Evolutionary conservation across 1,284 basidiomycete species (phyloP).

Genomic region (Ceratobasidium sp.): DNA sequence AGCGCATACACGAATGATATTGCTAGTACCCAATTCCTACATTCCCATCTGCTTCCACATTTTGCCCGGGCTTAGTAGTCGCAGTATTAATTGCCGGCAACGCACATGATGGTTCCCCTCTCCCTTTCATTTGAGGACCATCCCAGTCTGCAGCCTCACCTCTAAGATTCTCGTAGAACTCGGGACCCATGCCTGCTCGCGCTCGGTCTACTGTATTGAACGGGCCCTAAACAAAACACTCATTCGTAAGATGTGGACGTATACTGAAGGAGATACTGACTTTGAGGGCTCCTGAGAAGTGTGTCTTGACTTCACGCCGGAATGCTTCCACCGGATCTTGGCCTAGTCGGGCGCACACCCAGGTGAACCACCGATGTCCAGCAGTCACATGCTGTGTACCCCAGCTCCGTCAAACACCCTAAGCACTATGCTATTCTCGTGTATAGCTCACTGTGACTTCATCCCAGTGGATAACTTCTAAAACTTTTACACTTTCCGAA

Average conservation of each 20-base stretch:
- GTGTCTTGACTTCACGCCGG: conserved; percentile 74
- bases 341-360: conserved; percentile 73
- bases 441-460: conserved; percentile 72
- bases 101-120: not conserved
- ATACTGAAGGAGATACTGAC: not conserved
- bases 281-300: conserved; percentile 83
- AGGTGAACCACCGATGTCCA: conserved; percentile 87
- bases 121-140: conserved; percentile 9
- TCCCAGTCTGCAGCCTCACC: conserved; percentile 61
- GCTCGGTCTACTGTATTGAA: conserved; percentile 83
- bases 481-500: conserved; percentile 71
- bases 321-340: conserved; percentile 79
- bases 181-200: conserved; percentile 75
- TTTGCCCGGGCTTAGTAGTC: conserved; percentile 22
- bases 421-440: not conserved
- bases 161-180: conserved; percentile 76
- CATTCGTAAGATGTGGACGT: not conserved
- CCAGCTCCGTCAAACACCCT: not conserved
- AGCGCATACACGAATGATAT: no score
- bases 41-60: conserved; percentile 34
- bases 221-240: conserved; percentile 62
- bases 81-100: conserved; percentile 10
- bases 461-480: conserved; percentile 84
- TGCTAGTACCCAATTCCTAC: conserved; percentile 14
- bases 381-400: conserved; percentile 72